phyloP scores from a whole-genome alignment of 345 rosid species.

The Camelina neglecta region DNA sequence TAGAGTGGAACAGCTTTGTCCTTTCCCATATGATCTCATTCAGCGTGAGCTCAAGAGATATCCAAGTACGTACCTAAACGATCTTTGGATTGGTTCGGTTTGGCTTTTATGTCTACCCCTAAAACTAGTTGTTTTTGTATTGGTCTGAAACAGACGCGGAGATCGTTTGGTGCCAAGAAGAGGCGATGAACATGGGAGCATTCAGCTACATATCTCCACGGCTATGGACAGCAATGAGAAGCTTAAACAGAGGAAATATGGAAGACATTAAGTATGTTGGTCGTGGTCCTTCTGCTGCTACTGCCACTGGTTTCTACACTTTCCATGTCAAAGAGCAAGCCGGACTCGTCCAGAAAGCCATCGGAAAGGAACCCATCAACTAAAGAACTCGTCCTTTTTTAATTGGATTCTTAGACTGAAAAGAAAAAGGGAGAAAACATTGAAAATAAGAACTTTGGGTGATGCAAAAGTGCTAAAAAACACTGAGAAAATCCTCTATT shows the following conservation, averaged over 20 bases:
- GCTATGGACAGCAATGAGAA: conserved; percentile 66
- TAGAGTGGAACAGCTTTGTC: conserved; percentile 82
- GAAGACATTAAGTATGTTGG: conserved; percentile 75
- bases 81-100: background rate
- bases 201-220: conserved; percentile 60
- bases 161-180: conserved; percentile 86
- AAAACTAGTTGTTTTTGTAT: background rate
- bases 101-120: background rate
- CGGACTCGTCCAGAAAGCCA: conserved; percentile 56
- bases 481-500: conserved; percentile 38
- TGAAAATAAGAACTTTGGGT: conserved; percentile 21
- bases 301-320: conserved; percentile 72
- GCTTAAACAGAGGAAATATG: conserved; percentile 53
- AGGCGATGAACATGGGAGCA: conserved; percentile 91
- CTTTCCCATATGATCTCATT: conserved; percentile 78
- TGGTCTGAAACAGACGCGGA: conserved; percentile 56
- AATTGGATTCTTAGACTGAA: conserved; percentile 16
- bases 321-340: conserved; percentile 64
- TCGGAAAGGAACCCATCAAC: conserved; percentile 59
- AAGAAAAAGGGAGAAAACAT: conserved; percentile 26
- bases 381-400: background rate
- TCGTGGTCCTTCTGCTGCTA: conserved; percentile 73
- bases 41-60: conserved; percentile 82
- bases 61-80: conserved; percentile 56
- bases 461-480: background rate